Evolutionary conservation across 495 filamentous ascomycete species (phyloP).

Genomic region (Lophiotrema nucula): DNA sequence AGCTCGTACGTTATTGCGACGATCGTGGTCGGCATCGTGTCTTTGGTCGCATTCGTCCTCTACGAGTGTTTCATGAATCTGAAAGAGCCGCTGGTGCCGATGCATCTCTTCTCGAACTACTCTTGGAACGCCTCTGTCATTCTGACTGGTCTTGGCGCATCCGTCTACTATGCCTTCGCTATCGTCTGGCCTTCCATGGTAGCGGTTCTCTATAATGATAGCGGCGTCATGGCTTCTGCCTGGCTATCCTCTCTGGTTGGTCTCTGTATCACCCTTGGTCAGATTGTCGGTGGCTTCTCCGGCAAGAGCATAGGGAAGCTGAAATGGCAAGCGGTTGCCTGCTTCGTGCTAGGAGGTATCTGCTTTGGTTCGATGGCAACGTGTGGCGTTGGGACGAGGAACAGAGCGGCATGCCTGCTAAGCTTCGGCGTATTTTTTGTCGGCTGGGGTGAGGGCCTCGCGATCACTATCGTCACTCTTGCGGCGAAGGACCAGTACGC

Average conservation of each 20-base stretch:
- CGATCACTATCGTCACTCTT: constrained; percentile 12
- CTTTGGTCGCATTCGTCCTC: constrained; percentile 40
- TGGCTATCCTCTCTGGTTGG: not conserved
- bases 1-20: constrained; percentile 43
- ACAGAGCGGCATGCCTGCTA: constrained; percentile 5
- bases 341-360: constrained; percentile 3
- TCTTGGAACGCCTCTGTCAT: constrained; percentile 12
- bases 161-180: constrained; percentile 25
- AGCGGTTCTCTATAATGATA: constrained; percentile 4
- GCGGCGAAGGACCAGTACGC: constrained; percentile 7
- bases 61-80: constrained; percentile 37
- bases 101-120: constrained; percentile 26
- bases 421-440: constrained; percentile 19
- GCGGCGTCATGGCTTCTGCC: not conserved
- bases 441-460: constrained; percentile 18
- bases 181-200: constrained; percentile 26
- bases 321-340: constrained; percentile 17
- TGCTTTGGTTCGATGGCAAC: constrained; percentile 16
- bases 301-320: constrained; percentile 12
- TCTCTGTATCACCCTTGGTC: constrained; percentile 5
- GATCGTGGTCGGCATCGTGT: constrained; percentile 40
- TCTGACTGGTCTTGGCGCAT: constrained; percentile 9
- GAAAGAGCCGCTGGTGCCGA: constrained; percentile 27
- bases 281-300: constrained; percentile 8
- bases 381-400: not conserved